Base-by-base conservation (phyloP, 1,139 yeast species). In the Candida glucosophila region DNA sequence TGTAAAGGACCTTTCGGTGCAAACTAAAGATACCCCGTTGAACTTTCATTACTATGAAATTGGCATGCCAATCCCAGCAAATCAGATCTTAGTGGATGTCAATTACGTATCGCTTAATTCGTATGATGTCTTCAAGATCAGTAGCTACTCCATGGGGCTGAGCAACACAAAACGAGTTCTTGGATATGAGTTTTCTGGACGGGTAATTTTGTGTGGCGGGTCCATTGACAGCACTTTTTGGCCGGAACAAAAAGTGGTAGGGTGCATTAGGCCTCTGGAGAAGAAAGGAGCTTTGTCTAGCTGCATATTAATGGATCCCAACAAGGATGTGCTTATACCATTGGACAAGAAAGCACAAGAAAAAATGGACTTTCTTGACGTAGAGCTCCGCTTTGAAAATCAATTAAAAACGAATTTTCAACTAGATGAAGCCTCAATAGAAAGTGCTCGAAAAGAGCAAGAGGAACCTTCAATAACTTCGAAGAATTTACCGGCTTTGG, bases 121-220 rank as follows among this genome's bases (percentile, higher is more conserved):
- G 6, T 47, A 44, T 30, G 71, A 63, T 30, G 39, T 61, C 27
- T 41, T 57, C 13, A 64, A 64, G 32, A 43, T 63, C 27, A 52
- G 54, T 33, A 53, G 50, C 32, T 64, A 59, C 31, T 34, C 46
- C 22, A 43, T 57, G 28, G 62, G 62, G 37, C 36, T 61, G 19
- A 54, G 67, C 32, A 55, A 58, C 27, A 47, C 47, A 24, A 51
- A 58, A 31, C 50, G 64, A 6, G 70, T 68, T 0, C 41, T 64
- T 27, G 71, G 70, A 2, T 58, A 58, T 39, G 67, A 58, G 29
- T 64, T 55, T 39, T 47, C 55, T 9, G 71, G 70, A 3, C 45
- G 40, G 13, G 43, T 64, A 4, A 36, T 43, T 5, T 49, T 48
- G 22, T 51, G 58, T 12, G 68, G 69, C 2, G 23, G 41, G 7